Base-by-base conservation (phyloP, 2,329 filamentous ascomycete species). In the Apiospora arundinis region DNA sequence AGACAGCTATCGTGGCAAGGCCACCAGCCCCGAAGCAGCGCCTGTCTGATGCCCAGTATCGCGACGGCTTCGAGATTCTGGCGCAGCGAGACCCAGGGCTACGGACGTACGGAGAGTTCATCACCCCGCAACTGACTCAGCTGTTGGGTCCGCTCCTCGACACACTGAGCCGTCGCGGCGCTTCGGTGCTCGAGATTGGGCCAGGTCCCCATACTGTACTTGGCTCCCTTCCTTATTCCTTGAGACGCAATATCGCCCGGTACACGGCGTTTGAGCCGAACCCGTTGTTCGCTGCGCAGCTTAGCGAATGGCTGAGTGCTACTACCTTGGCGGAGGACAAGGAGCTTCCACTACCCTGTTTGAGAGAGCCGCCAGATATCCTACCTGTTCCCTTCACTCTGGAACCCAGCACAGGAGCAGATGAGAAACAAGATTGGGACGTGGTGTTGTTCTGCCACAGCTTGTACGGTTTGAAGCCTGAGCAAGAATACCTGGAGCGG, bases 361-460 rank as follows among this genome's bases (percentile, higher is more conserved):
- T 89, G 8, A 73, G 83, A 72, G 76, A 52, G n/a, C 72, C 76
- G 23, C 78, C 84, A 3, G 72, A 80, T 6, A 84, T 90, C 73
- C 77, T 76, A 75, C 80, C 66, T 75, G 60, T 70, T 6, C 78
- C 82, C 16, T 89, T 89, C 74, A 72, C 14, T 72, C 70, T 78
- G 25, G 70, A 83, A 12, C 74, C 72, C 60, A 74, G 77, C 37
- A 74, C n/a, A 66, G 44, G 67, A 1, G 74, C 80, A 45, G 77
- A 83, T 12, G 68, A 63, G 21, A 84, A 81, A 72, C 11, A 56
- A 5, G 23, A 6, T 12, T 91, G 85, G 74, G 85, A 92, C 73
- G 21, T 91, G 56, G 77, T 92, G 23, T 75, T 92, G 5, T 90
- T 92, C 78, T 91, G 89, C 74, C 89, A 91, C 77, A 90, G 90